Evolutionary conservation across 1,284 basidiomycete genomes (phyloP).

Genomic region (Vanrija humicola): DNA sequence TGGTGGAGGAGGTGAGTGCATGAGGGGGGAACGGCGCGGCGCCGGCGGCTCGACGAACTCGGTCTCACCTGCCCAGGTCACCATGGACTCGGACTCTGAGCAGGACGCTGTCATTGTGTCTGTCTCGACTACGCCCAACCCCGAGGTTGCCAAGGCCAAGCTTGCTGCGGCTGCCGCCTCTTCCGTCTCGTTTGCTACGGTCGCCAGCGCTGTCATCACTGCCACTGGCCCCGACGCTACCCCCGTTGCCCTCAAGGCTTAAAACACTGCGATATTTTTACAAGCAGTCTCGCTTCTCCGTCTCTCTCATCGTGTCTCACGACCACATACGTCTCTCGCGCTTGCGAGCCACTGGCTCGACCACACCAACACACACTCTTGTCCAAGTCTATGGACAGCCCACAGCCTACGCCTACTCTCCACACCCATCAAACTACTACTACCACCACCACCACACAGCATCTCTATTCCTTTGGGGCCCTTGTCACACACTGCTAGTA

Average conservation of each 20-base stretch:
- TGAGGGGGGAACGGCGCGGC: not conserved
- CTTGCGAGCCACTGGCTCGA: not conserved
- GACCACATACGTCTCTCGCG: no score
- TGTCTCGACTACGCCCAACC: slow-evolving; percentile 29
- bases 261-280: slow-evolving; percentile 7
- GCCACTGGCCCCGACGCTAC: slow-evolving; percentile 14
- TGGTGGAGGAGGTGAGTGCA: slow-evolving; percentile 10
- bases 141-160: slow-evolving; percentile 18
- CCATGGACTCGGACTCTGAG: slow-evolving; percentile 44
- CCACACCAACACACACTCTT: not conserved
- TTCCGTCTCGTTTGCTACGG: slow-evolving; percentile 41
- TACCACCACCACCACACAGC: no score
- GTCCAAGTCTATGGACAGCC: not conserved
- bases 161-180: slow-evolving; percentile 1
- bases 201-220: slow-evolving; percentile 24
- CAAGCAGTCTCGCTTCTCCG: not conserved
- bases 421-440: no score
- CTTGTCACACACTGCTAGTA: no score
- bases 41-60: not conserved
- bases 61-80: slow-evolving; percentile 21
- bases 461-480: no score
- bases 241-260: slow-evolving; percentile 42
- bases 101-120: slow-evolving; percentile 49
- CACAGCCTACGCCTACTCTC: not conserved
- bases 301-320: not conserved